Evolutionary conservation across 495 filamentous ascomycete species (phyloP), one percentile per base, ranked within the genome.

Genomic region (Aspergillus avenaceus): DNA sequence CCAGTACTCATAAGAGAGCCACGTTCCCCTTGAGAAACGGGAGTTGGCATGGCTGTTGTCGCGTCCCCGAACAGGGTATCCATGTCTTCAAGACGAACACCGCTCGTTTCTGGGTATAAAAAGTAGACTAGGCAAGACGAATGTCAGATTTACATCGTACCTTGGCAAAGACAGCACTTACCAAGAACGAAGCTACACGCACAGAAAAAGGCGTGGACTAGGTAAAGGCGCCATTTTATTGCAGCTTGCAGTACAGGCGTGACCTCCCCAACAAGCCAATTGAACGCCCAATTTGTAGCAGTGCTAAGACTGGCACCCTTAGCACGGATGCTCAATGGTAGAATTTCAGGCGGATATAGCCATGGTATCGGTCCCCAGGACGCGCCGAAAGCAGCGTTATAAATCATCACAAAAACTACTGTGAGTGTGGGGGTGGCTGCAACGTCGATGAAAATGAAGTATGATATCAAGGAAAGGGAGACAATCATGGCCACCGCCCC

Each of bases 341-440:
- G 73, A 62, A 98, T 98, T 76, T 98, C 93, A 7, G 93, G 93
- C 3, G 95, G 93, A 63, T 98, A 98, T 9, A 97, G 78, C 93
- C 93, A 98, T 0, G 93, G 93, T 45, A 98, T 91, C 3, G 93
- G 93, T 25, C 93, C 93, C 95, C 95, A 98, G n/a, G 92, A 97
- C 50, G 91, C 93, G 24, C 93, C 93, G 62, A 98, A 98, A 14
- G 95, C 87, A 12, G 93, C 93, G 63, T 98, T 98, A 72, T 98
- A 98, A 41, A 96, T 86, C 84, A 98, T 96, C 52, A 98, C 93
- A 63, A 95, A 89, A 18, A 95, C 66, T 40, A 97, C 95, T 11
- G 96, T 95, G 58, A 96, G 70, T 4, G 75, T 85, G 7, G 87
- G 88, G 9, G 95, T 97, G 31, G 77, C 76, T 4, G 63, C 55